Base-by-base conservation (phyloP, 2,329 filamentous ascomycete genomes). In the Domatiomyces globalis region DNA sequence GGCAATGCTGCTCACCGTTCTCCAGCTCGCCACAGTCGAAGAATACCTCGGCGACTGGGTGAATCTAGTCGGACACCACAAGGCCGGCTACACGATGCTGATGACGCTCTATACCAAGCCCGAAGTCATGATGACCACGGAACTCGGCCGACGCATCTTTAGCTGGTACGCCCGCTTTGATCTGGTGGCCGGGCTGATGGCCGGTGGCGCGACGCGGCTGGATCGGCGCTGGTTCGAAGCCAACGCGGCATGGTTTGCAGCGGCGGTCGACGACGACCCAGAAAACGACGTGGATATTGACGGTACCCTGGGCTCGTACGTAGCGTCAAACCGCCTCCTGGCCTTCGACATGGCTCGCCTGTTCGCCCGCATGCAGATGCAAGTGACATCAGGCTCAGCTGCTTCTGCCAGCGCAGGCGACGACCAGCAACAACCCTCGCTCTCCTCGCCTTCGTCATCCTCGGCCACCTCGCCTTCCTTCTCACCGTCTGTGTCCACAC, bases 11-110 rank as follows among this genome's bases (percentile, higher is more conserved):
- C 66, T 95, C 54, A 94, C 90, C 0, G 89, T 96, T 18, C 71
- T 98, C 43, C 89, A 96, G 62, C 77, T 96, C 48, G 88, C 89
- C 51, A 94, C 87, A 2, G 92, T 95, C 51, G 92, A 98, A 78
- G 92, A 96, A 69, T 94, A 88, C 61, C 75, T 96, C 45, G 92
- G 92, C 10, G 92, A 98, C 64, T 96, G 88, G 88, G 80, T 94
- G 49, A 95, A 94, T 61, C 73, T 96, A 15, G 83, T 92, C 68
- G 86, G 88, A 19, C 92, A 96, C 65, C 89, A 95, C 65, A 87
- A 84, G 63, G 92, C 90, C 9, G 92, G 92, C 0, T 80, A 85
- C 62, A 80, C 87, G 56, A 83, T 96, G 60, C 71, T 96, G 45
- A 84, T 77, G 1, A 79, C 83, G 44, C 70, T 95, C 0, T 89